Evolutionary conservation across 1,139 yeast species (phyloP).

Genomic region (Suhomyces maxii): DNA sequence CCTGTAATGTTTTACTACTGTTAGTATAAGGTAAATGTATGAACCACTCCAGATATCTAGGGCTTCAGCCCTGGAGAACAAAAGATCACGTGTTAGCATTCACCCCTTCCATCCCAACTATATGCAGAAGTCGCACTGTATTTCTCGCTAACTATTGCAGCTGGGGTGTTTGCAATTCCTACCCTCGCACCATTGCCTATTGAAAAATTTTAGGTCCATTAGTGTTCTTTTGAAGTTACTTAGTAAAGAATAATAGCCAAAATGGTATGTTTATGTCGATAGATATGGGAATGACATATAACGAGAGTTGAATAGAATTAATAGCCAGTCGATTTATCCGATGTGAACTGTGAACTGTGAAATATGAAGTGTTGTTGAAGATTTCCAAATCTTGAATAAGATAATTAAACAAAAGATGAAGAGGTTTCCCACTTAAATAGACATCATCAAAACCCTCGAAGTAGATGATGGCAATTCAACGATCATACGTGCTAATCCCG

Average conservation of each 20-base stretch:
- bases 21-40: too few relatives aligned
- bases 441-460: neutral
- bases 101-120: neutral
- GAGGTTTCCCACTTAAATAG: too few relatives aligned
- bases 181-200: conserved; percentile 6
- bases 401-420: too few relatives aligned
- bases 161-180: conserved; percentile 1
- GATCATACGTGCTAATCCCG: too few relatives aligned
- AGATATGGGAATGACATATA: neutral
- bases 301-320: neutral
- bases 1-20: neutral
- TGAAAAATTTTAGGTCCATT: conserved; percentile 13
- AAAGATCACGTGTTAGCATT: conserved; percentile 9
- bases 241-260: conserved; percentile 18
- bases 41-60: conserved; percentile 5
- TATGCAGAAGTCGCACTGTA: conserved; percentile 3
- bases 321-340: neutral
- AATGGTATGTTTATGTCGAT: conserved; percentile 16
- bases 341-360: neutral
- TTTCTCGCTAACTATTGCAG: conserved; percentile 3
- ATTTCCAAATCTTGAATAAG: too few relatives aligned
- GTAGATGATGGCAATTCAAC: neutral
- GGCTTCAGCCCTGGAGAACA: conserved; percentile 19
- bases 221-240: conserved; percentile 5
- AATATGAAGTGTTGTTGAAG: too few relatives aligned